phyloP scores from a whole-genome alignment of 805 yeast species.

The Saccharomycopsis fodiens region DNA sequence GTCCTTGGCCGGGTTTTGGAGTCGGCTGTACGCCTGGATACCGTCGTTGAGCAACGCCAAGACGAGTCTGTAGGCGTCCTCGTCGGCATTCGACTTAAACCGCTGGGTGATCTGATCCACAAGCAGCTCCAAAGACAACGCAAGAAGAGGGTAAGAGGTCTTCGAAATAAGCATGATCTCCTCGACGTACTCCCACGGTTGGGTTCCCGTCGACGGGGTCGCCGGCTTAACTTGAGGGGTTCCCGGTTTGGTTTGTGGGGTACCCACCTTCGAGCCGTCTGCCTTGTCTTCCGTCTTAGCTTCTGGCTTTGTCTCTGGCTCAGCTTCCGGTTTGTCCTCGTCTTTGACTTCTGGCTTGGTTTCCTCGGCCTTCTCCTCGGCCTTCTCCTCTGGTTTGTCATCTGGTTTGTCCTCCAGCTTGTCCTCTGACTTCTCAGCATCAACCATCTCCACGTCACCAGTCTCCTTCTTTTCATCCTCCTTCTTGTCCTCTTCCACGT shows the following conservation, averaged over 20 bases:
- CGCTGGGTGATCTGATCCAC: slow-evolving; percentile 94
- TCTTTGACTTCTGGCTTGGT: not conserved
- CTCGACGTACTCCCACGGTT: slow-evolving; percentile 89
- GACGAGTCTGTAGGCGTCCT: slow-evolving; percentile 89
- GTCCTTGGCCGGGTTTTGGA: slow-evolving; percentile 42
- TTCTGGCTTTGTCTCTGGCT: not conserved
- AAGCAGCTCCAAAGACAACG: slow-evolving; percentile 85
- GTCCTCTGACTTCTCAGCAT: not conserved
- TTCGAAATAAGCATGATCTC: slow-evolving; percentile 91
- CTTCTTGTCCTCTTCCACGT: not conserved
- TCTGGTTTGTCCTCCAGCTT: too few species aligned
- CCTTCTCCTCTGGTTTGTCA: too few species aligned
- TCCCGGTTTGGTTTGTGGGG: slow-evolving; percentile 13
- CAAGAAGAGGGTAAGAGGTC: slow-evolving; percentile 91
- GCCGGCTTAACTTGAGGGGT: too few species aligned
- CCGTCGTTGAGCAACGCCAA: slow-evolving; percentile 92
- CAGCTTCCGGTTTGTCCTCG: not conserved
- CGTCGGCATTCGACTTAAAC: slow-evolving; percentile 90
- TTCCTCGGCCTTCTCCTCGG: not conserved
- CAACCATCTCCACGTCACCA: slow-evolving; percentile 1
- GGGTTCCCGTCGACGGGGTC: slow-evolving; percentile 28
- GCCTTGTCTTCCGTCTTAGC: not conserved
- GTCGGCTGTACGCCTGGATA: slow-evolving; percentile 81
- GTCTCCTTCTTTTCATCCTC: not conserved
- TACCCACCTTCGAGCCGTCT: not conserved